Evolutionary conservation across 1,139 yeast genomes (phyloP).

Genomic region (Suhomyces kunorum): DNA sequence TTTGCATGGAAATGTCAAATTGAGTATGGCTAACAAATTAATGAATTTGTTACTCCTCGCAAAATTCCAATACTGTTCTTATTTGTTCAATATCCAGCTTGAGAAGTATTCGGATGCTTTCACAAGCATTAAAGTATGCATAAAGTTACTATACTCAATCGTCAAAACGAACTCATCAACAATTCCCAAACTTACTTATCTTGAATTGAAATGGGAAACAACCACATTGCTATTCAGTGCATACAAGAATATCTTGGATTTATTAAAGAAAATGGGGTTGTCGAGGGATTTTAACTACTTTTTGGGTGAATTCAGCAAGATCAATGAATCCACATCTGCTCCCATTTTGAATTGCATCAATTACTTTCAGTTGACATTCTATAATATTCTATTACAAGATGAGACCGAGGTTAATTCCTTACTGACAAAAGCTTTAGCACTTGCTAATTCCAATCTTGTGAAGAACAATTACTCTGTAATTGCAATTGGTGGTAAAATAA

Average conservation of each 20-base stretch:
- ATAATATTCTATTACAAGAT: conserved; percentile 18
- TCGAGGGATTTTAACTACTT: conserved; percentile 56
- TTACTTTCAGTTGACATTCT: conserved; percentile 22
- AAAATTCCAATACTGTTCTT: conserved; percentile 33
- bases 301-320: conserved; percentile 45
- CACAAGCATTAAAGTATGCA: conserved; percentile 35
- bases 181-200: conserved; percentile 20
- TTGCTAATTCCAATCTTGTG: conserved; percentile 8
- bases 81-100: conserved; percentile 22
- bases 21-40: conserved; percentile 29
- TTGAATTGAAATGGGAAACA: conserved; percentile 37
- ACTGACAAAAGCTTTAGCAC: conserved; percentile 3
- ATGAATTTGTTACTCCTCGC: conserved; percentile 38
- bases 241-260: conserved; percentile 37
- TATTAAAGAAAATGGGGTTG: conserved; percentile 49
- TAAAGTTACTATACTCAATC: conserved; percentile 45
- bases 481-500: not conserved
- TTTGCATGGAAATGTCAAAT: conserved; percentile 19
- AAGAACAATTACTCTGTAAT: conserved; percentile 8
- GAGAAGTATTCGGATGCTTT: conserved; percentile 28
- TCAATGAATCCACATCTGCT: conserved; percentile 29
- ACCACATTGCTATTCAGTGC: conserved; percentile 33
- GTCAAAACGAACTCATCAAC: conserved; percentile 36
- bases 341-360: conserved; percentile 33
- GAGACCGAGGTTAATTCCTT: conserved; percentile 8